A percentile compares a stretch with the other conserved stretches of the same genome.
These are phyloP conservation scores for Ceratobasidium sp. DNA, from an alignment of 1,284 basidiomycete species.

Conservation along the genomic window DNA sequence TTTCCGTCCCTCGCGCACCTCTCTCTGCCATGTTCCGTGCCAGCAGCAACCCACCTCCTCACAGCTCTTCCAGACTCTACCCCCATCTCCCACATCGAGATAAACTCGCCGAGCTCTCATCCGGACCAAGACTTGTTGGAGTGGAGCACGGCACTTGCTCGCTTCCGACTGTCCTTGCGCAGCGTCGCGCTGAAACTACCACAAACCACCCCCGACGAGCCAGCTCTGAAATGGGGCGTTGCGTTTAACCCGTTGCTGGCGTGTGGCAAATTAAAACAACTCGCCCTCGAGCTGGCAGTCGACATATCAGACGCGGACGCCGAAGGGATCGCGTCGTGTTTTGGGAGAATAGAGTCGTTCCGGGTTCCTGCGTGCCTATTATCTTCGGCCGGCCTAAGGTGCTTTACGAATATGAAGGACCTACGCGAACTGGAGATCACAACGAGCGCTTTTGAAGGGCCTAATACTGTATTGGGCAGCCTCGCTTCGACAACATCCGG, in stretches of 20 bases:
- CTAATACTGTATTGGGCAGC: constrained; percentile 4
- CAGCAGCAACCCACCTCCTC: background rate
- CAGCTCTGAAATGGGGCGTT: background rate
- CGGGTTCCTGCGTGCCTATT: constrained; percentile 1
- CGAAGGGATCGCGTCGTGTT: background rate
- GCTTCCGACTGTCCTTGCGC: constrained; percentile 22
- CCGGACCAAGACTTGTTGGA: constrained; percentile 12
- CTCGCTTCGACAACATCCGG: background rate
- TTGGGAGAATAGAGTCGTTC: background rate
- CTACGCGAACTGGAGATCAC: constrained; percentile 18
- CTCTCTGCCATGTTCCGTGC: constrained; percentile 6
- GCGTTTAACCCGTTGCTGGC: background rate
- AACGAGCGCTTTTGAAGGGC: background rate
- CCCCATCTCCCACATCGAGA: background rate
- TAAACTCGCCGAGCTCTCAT: background rate
- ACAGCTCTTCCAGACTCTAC: background rate
- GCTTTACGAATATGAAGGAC: constrained; percentile 8
- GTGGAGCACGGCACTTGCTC: constrained; percentile 23
- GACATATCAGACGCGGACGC: constrained; percentile 3
- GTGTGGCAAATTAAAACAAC: background rate
- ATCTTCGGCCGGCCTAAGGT: background rate
- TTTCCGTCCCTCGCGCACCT: constrained; percentile 19
- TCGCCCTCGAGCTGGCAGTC: background rate
- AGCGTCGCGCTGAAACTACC: background rate
- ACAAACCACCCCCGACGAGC: background rate